These are phyloP conservation scores for Nidularia pulvinata DNA, from an alignment of 768 basidiomycete species.

Conservation along the genomic window DNA sequence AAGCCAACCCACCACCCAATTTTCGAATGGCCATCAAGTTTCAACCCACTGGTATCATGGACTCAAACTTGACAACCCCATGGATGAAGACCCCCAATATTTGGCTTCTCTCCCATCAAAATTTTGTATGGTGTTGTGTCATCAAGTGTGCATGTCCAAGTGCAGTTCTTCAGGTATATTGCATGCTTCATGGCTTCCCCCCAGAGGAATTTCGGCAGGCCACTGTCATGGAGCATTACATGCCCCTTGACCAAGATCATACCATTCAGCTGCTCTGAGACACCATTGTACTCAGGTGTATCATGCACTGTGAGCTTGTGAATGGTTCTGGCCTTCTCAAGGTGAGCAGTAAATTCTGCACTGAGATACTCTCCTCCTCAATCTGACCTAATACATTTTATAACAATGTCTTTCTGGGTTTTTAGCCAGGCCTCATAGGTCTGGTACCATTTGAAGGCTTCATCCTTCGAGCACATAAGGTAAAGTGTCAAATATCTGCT, in stretches of 20 bases:
- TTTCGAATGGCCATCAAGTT: slow-evolving; percentile 3
- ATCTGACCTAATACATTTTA: slow-evolving; percentile 30
- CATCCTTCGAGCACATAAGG: slow-evolving; percentile 17
- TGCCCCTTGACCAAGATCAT: slow-evolving; percentile 14
- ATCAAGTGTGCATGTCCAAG: slow-evolving; percentile 16
- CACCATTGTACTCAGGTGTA: slow-evolving; percentile 32
- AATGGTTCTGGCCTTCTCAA: slow-evolving; percentile 23
- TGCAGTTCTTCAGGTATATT: slow-evolving; percentile 22
- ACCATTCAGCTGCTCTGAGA: slow-evolving; percentile 28
- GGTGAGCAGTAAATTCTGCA: slow-evolving; percentile 18
- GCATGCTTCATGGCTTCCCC: slow-evolving; percentile 13
- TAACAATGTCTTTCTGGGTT: slow-evolving; percentile 15
- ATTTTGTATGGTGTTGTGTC: slow-evolving; percentile 19
- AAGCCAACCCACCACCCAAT: slow-evolving; percentile 12
- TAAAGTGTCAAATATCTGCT: slow-evolving; percentile 9
- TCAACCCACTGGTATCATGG: slow-evolving; percentile 4
- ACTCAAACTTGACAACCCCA: slow-evolving; percentile 19
- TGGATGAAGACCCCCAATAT: slow-evolving; percentile 14
- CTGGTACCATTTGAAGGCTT: slow-evolving; percentile 18
- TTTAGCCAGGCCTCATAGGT: slow-evolving; percentile 21
- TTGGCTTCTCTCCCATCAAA: slow-evolving; percentile 15
- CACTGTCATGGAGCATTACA: slow-evolving; percentile 12
- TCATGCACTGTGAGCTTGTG: slow-evolving; percentile 26
- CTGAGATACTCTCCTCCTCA: slow-evolving; percentile 33
- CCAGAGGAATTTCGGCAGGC: slow-evolving; percentile 19